phyloP scores from a whole-genome alignment of 345 rosid species.

The Eutrema yunnanense region DNA sequence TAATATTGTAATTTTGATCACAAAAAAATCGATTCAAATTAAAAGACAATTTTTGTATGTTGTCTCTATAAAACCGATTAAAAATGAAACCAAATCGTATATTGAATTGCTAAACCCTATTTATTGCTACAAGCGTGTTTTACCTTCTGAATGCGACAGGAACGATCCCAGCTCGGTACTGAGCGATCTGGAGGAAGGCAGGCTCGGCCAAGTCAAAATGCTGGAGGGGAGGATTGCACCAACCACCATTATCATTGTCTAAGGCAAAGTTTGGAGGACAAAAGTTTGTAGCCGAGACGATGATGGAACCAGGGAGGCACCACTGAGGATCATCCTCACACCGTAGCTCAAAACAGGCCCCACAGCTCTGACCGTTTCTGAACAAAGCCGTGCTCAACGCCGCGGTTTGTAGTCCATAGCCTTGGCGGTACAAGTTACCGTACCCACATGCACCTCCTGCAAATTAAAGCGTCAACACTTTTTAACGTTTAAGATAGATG shows the following conservation, averaged over 20 bases:
- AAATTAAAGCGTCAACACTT: not conserved
- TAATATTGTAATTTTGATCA: no score
- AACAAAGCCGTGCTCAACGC: constrained; percentile 44
- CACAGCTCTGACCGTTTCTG: constrained; percentile 38
- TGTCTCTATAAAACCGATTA: not conserved
- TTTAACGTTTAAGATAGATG: not conserved
- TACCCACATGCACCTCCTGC: constrained; percentile 50
- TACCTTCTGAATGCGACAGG: constrained; percentile 49
- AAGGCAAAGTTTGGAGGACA: constrained; percentile 52
- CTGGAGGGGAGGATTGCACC: constrained; percentile 65
- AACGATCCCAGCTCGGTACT: constrained; percentile 56
- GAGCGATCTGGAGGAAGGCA: constrained; percentile 51
- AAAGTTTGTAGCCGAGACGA: constrained; percentile 42
- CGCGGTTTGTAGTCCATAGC: constrained; percentile 39
- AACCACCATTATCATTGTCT: constrained; percentile 52
- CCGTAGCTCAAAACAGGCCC: constrained; percentile 37
- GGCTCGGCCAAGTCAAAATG: constrained; percentile 61
- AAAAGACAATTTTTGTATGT: not conserved
- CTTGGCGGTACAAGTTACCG: constrained; percentile 40
- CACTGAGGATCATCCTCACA: constrained; percentile 37
- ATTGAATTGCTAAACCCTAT: not conserved
- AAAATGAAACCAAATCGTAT: not conserved
- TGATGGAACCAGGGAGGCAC: constrained; percentile 37
- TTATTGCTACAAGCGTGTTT: not conserved
- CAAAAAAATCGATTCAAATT: no score